These are phyloP conservation scores for Tricholoma saponaceum DNA, from an alignment of 768 basidiomycete genomes.

Conservation along the genomic window DNA sequence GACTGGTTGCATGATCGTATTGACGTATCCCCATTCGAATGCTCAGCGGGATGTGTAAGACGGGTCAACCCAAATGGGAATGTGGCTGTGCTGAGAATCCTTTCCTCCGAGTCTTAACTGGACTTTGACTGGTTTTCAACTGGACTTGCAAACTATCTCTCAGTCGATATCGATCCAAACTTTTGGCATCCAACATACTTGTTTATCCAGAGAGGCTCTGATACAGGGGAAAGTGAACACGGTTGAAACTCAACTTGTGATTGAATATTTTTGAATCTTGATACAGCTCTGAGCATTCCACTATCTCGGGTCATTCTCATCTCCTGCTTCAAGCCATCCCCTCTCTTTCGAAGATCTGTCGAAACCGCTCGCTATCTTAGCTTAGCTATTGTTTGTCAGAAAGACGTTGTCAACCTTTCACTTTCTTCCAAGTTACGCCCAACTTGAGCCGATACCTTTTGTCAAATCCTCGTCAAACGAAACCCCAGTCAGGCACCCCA, in stretches of 20 bases:
- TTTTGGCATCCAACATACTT: neutral
- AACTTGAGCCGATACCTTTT: conserved; percentile 9
- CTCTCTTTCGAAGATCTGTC: conserved; percentile 12
- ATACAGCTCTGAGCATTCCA: conserved; percentile 28
- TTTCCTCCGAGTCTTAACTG: neutral
- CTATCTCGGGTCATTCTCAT: conserved; percentile 35
- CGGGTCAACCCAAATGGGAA: neutral
- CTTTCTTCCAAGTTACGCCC: conserved; percentile 5
- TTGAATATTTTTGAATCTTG: conserved; percentile 17
- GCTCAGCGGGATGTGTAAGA: neutral
- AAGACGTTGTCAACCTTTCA: conserved; percentile 13
- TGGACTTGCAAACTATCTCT: no score
- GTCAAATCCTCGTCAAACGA: conserved; percentile 6
- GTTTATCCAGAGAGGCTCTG: neutral
- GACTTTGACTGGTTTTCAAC: no score
- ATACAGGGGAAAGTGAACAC: neutral
- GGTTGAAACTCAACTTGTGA: neutral
- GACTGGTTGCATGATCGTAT: no score
- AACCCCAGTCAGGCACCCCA: conserved; percentile 11
- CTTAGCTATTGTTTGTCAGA: conserved; percentile 16
- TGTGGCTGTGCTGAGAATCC: neutral
- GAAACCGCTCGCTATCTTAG: conserved; percentile 1
- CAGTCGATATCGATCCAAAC: neutral
- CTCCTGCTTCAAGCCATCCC: conserved; percentile 21
- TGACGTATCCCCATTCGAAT: neutral